Percentiles rank a stretch among this genome's conserved stretches.
These are phyloP conservation scores for Cruciata laevipes DNA, from an alignment of 257 asterid genomes.

Conservation along the genomic window DNA sequence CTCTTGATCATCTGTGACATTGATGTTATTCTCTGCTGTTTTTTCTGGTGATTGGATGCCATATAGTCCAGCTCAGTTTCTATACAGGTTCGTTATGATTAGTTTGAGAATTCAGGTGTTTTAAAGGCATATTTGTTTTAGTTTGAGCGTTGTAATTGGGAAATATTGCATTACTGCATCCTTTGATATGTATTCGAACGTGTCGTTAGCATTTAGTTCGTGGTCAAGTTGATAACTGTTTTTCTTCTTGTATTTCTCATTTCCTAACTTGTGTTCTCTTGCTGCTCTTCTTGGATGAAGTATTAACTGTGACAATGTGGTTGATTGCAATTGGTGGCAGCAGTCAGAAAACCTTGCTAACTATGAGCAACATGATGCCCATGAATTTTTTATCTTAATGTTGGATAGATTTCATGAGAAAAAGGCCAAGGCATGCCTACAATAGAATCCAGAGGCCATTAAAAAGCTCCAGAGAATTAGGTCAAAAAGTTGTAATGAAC, in stretches of 20 bases:
- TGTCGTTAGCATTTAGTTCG: no score
- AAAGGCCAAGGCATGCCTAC: constrained; percentile 37
- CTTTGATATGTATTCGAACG: neutral
- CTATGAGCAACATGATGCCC: constrained; percentile 72
- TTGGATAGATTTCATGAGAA: constrained; percentile 63
- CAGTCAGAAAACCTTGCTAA: constrained; percentile 60
- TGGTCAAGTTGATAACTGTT: no score
- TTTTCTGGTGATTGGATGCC: constrained; percentile 57
- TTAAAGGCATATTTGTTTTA: neutral
- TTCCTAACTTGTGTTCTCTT: no score
- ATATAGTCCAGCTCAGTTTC: constrained; percentile 68
- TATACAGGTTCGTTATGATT: constrained; percentile 44
- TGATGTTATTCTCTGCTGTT: constrained; percentile 50
- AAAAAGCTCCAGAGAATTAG: no score
- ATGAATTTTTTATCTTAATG: constrained; percentile 59
- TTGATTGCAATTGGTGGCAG: constrained; percentile 66
- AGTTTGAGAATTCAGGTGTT: neutral
- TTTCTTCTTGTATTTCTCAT: neutral
- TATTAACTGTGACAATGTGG: neutral
- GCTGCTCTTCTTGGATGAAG: neutral
- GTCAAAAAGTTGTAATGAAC: no score
- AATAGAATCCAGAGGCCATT: no score
- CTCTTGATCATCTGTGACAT: constrained; percentile 40
- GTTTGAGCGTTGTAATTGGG: neutral
- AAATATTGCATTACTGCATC: neutral